Evolutionary conservation across 805 yeast genomes (phyloP).

Genomic region (Hanseniaspora singularis): DNA sequence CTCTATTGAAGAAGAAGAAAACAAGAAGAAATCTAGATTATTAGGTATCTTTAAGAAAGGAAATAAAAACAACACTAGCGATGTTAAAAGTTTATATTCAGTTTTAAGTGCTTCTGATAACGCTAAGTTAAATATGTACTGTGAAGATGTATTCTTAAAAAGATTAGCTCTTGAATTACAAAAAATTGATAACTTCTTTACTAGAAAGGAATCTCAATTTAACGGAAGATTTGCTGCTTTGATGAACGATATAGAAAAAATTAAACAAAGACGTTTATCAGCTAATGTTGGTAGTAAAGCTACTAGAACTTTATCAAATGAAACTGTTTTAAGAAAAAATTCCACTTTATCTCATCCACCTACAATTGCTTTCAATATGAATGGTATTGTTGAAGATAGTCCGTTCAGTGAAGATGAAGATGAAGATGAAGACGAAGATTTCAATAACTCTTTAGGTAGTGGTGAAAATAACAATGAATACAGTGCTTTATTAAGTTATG

Average conservation of each 20-base stretch:
- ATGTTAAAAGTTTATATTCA: background rate
- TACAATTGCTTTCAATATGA: slow-evolving; percentile 18
- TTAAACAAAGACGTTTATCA: slow-evolving; percentile 17
- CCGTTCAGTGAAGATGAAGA: slow-evolving; percentile 17
- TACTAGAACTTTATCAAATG: slow-evolving; percentile 9
- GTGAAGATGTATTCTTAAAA: slow-evolving; percentile 36
- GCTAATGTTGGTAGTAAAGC: background rate
- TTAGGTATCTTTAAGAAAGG: slow-evolving; percentile 6
- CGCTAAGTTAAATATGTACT: slow-evolving; percentile 20
- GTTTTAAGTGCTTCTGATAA: background rate
- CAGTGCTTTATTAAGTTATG: slow-evolving; percentile 40
- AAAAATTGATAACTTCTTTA: slow-evolving; percentile 44
- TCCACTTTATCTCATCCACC: slow-evolving; percentile 17
- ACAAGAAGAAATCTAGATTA: background rate
- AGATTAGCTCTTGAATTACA: slow-evolving; percentile 38
- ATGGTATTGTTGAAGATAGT: slow-evolving; percentile 12
- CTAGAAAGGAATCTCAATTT: slow-evolving; percentile 36
- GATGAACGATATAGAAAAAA: slow-evolving; percentile 37
- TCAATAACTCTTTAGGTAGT: background rate
- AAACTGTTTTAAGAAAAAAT: slow-evolving; percentile 7
- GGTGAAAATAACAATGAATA: slow-evolving; percentile 20
- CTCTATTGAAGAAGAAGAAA: background rate
- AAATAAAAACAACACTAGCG: background rate
- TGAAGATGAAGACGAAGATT: slow-evolving; percentile 12
- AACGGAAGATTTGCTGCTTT: slow-evolving; percentile 36